Evolutionary conservation across 495 filamentous ascomycete genomes (phyloP).

Genomic region (Pyrenopolyporus hunteri): DNA sequence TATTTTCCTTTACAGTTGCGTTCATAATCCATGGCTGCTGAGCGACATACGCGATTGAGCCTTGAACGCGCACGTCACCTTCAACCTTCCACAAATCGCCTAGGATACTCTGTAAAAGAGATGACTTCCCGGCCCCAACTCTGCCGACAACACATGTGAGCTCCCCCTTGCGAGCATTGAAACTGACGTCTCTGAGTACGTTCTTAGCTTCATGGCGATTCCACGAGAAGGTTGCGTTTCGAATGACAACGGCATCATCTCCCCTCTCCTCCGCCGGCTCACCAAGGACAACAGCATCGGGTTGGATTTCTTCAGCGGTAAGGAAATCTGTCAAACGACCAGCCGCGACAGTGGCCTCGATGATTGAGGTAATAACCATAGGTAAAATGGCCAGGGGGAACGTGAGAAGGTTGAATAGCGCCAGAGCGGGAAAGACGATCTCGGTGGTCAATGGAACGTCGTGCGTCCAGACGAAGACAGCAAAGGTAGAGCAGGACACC

Average conservation of each 20-base stretch:
- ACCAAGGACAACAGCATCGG: conserved; percentile 75
- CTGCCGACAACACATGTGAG: conserved; percentile 93
- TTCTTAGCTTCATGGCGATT: conserved; percentile 71
- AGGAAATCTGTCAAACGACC: conserved; percentile 85
- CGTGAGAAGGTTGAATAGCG: conserved; percentile 89
- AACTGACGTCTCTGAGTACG: conserved; percentile 72
- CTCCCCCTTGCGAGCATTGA: conserved; percentile 87
- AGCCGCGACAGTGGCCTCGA: conserved; percentile 94
- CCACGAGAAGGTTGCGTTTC: conserved; percentile 93
- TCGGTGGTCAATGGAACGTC: conserved; percentile 85
- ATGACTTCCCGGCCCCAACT: conserved; percentile 94
- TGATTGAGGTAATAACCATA: conserved; percentile 96
- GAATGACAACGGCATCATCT: conserved; percentile 83
- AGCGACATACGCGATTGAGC: conserved; percentile 85
- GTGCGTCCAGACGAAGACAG: conserved; percentile 86
- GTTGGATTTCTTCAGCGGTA: conserved; percentile 86
- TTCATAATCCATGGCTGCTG: conserved; percentile 98
- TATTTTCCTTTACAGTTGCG: conserved; percentile 93
- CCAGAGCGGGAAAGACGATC: conserved; percentile 91
- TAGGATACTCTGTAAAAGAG: conserved; percentile 81
- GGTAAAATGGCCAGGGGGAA: conserved; percentile 95
- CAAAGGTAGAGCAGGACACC: conserved; percentile 95
- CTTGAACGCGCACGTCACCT: conserved; percentile 82
- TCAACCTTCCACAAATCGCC: conserved; percentile 91
- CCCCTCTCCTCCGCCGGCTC: conserved; percentile 71